Evolutionary conservation across 192 early-diverging fungal species (phyloP), one percentile per base, ranked within the genome.

Genomic region (Umbelopsis isabellina): DNA sequence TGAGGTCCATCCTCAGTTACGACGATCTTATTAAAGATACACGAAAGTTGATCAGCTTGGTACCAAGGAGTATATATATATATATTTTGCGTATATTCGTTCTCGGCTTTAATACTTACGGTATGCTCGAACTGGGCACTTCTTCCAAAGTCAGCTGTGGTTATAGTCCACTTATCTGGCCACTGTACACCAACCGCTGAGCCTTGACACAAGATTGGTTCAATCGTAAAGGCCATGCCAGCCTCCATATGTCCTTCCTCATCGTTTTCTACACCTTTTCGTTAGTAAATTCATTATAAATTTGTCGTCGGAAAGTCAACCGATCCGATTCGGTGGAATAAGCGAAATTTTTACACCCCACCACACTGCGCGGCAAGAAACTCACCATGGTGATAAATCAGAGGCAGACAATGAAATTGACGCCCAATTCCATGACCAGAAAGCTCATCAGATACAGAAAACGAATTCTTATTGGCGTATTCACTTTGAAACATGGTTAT

Each of bases 81-180:
- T 41, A 4, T 41, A 4, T 41, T 41, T 41, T 9, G 10, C 37
- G 5, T 10, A 41, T 9, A 4, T 41, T 1, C 37, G 35, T 41
- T 41, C 37, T 41, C 37, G 37, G 37, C 5, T 4, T 41, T 41
- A 6, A 10, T 25, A 20, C 70, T 70, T 77, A 83, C 79, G n/a
- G 89, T 91, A 74, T 93, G 90, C 72, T 93, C 95, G 81, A 89
- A 97, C 82, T 97, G 95, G 20, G 95, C 92, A 37, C 93, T 91
- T 46, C 94, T 79, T 6, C 92, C 93, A 37, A 91, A 90, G 73
- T 95, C 95, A 12, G 71, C 71, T 0, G 94, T 93, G 1, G 84
- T 78, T 13, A 90, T 86, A 3, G 93, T 97, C 94, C 93, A 97
- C 49, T 86, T 85, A 70, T 95, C 95, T n/a, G 91, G 92, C 92